phyloP scores from a whole-genome alignment of 306 rosid species.

The Clitoria ternatea region DNA sequence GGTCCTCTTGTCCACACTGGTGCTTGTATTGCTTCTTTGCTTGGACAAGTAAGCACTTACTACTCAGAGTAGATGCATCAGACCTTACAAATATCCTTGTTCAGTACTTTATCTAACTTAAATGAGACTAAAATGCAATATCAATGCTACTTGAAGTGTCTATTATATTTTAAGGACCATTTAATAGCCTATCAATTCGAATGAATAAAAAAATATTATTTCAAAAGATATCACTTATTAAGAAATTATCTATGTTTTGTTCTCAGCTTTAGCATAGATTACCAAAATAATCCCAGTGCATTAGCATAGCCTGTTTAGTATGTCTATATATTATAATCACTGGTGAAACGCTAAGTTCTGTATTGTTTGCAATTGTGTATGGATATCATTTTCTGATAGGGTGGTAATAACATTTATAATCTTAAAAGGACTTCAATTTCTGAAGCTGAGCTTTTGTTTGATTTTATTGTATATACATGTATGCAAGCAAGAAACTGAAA shows the following conservation, averaged over 20 bases:
- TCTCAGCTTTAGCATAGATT: background rate
- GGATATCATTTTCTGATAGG: constrained; percentile 1
- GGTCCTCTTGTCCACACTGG: constrained; percentile 99
- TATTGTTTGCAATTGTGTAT: constrained; percentile 17
- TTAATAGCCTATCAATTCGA: too few relatives aligned
- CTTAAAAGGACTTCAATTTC: background rate
- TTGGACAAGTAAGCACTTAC: constrained; percentile 80
- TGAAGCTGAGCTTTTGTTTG: constrained; percentile 15
- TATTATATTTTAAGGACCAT: constrained; percentile 3
- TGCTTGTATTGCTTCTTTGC: constrained; percentile 97
- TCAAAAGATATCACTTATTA: too few relatives aligned
- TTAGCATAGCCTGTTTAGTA: constrained; percentile 10
- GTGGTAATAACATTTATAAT: constrained; percentile 1
- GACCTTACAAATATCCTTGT: constrained; percentile 13
- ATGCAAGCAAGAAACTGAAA: constrained; percentile 17
- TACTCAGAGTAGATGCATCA: background rate
- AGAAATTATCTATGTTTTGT: background rate
- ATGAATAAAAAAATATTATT: too few relatives aligned
- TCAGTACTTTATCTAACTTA: background rate
- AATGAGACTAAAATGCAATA: background rate
- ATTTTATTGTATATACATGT: background rate
- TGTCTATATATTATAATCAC: background rate
- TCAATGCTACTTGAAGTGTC: constrained; percentile 7
- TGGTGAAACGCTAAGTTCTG: background rate
- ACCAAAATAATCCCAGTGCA: background rate